Conservation (phyloP, 495 filamentous ascomycete species). For the Daldinia childiae region DNA sequence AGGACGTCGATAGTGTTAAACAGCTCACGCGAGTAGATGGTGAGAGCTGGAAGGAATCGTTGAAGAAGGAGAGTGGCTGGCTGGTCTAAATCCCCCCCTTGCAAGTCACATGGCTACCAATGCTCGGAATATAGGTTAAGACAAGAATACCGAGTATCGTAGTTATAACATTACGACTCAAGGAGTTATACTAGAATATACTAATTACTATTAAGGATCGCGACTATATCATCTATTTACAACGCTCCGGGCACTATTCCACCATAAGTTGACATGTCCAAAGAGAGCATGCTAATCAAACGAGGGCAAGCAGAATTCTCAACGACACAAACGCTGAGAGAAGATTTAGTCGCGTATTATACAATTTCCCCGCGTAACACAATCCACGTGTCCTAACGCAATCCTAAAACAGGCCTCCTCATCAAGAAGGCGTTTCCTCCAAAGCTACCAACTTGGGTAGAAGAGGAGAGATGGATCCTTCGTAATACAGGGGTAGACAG, state of each 20-base stretch:
- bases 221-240: no score
- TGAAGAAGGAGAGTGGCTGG: conserved; percentile 41
- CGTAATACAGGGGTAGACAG: not conserved
- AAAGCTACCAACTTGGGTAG: no score
- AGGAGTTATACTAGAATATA: no score
- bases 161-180: no score
- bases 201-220: no score
- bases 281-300: not conserved
- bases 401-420: no score
- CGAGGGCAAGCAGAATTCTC: not conserved
- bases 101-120: not conserved
- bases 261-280: not conserved
- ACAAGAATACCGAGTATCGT: no score
- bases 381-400: not conserved
- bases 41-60: conserved; percentile 50
- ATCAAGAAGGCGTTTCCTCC: no score
- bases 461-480: no score
- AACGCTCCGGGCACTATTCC: no score
- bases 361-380: not conserved
- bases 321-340: not conserved
- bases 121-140: not conserved
- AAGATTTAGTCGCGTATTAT: not conserved
- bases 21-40: conserved; percentile 46
- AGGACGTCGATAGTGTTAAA: conserved; percentile 48
- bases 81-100: conserved; percentile 12